Evolutionary conservation across 768 basidiomycete species (phyloP).

Genomic region (Xanthoconium purpureum): DNA sequence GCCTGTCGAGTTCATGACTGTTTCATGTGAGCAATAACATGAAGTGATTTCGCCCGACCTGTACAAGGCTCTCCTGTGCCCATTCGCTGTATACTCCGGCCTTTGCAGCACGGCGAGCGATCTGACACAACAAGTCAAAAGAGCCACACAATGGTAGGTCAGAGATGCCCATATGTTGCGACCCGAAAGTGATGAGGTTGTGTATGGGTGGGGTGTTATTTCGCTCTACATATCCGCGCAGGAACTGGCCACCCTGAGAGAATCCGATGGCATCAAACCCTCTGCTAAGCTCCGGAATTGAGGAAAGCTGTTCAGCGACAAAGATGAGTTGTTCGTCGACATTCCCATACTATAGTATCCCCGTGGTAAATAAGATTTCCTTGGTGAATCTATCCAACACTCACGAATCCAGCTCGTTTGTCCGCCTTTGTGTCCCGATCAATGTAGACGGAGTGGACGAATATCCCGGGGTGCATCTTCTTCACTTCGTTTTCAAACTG

Average conservation of each 20-base stretch:
- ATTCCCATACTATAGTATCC: constrained; percentile 62
- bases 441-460: constrained; percentile 71
- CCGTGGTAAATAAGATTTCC: constrained; percentile 2
- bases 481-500: constrained; percentile 59
- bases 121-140: constrained; percentile 66
- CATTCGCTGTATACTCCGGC: constrained; percentile 68
- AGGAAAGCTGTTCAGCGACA: constrained; percentile 62
- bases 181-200: constrained; percentile 85
- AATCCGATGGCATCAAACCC: constrained; percentile 89
- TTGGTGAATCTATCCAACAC: constrained; percentile 30
- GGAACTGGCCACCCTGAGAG: constrained; percentile 88
- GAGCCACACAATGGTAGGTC: constrained; percentile 66
- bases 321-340: constrained; percentile 65
- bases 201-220: constrained; percentile 70
- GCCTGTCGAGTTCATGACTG: constrained; percentile 45
- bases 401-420: constrained; percentile 66
- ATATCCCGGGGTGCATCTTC: constrained; percentile 69
- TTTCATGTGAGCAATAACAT: neutral
- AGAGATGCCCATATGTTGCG: constrained; percentile 83
- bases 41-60: constrained; percentile 40
- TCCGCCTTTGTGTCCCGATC: constrained; percentile 61
- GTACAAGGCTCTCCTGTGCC: constrained; percentile 74
- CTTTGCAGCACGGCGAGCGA: constrained; percentile 59
- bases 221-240: constrained; percentile 78
- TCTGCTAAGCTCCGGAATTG: constrained; percentile 56